Base-by-base conservation (phyloP, 2,329 filamentous ascomycete genomes). In the Colletotrichum endophyticum region DNA sequence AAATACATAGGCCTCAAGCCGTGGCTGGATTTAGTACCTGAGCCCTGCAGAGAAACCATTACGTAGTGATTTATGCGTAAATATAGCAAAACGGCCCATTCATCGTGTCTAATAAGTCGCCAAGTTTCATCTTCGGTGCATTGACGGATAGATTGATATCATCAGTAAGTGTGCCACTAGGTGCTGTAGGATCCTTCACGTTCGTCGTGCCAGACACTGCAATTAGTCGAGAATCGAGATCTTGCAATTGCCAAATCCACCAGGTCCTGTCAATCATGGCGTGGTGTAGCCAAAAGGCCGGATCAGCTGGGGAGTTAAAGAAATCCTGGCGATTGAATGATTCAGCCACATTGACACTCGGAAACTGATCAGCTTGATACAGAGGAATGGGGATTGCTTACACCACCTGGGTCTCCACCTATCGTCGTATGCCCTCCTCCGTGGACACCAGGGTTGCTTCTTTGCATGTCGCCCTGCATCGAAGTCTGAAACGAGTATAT, bases 361-460 rank as follows among this genome's bases (percentile, higher is more conserved):
- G 8, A 8, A 16, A 57, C 2, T 8, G 13, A 16, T 8, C 0
- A 27, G 13, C 25, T 25, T 1, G 39, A 12, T 12, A 7, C 3
- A 49, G 8, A 19, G 22, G 15, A 28, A 13, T 36, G 27, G 7
- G 19, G 3, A 4, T 16, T 30, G 63, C 72, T 19, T 66, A 75
- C 72, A 28, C 73, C 73, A 27, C 80, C 84, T 2, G 83, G 84
- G 61, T 85, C 84, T 22, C 84, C 84, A 6, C 82, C 82, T 2
- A 87, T 81, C n/a, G 82, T 83, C 76, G 83, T 86, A 76, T 87
- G 86, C 1, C 85, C 85, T 1, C 81, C 85, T 3, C 81, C 81
- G 70, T 85, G 86, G 9, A 86, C 81, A 11, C 84, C 84, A 36
- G 82, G 56, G 11, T 69, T 49, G 8, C 71, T 66, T 22, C 49